Percentiles rank a stretch among this genome's conserved stretches.
Conservation (phyloP, 2,329 filamentous ascomycete genomes). For the Colletotrichum sp. region DNA sequence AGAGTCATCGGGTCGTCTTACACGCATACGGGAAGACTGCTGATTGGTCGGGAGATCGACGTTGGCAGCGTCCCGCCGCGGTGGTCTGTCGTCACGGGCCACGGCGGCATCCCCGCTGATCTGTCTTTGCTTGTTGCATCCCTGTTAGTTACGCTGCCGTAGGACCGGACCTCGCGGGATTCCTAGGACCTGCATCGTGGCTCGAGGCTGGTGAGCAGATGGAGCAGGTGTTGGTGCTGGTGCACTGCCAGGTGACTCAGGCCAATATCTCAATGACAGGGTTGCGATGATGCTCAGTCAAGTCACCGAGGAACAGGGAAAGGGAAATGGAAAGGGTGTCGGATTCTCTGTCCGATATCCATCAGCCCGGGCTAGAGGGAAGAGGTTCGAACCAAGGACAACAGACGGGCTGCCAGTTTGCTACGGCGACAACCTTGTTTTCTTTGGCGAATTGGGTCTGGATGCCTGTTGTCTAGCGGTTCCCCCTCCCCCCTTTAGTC, state of each 20-base stretch:
- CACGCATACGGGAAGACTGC: background rate
- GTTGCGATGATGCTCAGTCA: background rate
- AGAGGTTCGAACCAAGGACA: background rate
- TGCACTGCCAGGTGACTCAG: background rate
- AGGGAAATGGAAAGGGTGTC: background rate
- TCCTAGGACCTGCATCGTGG: background rate
- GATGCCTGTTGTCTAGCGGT: background rate
- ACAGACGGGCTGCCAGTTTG: background rate
- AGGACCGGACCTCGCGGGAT: background rate
- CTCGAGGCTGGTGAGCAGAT: background rate
- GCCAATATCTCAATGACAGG: background rate
- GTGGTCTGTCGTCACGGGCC: background rate
- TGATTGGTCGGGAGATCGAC: background rate
- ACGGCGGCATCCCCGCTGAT: background rate
- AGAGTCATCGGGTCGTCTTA: background rate
- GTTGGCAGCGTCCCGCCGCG: background rate
- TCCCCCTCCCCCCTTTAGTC: background rate
- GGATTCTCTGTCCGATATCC: background rate
- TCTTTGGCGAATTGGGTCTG: background rate
- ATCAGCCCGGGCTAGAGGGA: background rate
- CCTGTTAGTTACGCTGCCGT: background rate
- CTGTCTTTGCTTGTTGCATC: background rate
- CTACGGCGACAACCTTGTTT: background rate
- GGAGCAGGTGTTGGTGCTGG: background rate
- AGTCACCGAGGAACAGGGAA: background rate